Conservation (phyloP, 495 filamentous ascomycete genomes). For the Daldinia caldariorum region DNA sequence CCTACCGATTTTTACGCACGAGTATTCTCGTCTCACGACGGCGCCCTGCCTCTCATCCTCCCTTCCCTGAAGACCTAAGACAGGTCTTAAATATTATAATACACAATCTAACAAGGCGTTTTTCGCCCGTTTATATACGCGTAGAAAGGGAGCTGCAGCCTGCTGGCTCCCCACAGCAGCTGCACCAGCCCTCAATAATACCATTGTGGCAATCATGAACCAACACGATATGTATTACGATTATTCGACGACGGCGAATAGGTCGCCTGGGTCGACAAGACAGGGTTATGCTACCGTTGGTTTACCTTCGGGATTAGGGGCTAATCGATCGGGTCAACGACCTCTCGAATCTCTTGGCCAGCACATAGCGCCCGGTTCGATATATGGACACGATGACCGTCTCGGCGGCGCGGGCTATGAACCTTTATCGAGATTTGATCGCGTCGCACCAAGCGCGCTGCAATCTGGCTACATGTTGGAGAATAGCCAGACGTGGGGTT, state of each 20-base stretch:
- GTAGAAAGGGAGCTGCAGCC: conserved; percentile 48
- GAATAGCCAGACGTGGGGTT: conserved; percentile 61
- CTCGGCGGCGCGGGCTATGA: conserved; percentile 63
- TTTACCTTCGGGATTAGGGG: conserved; percentile 67
- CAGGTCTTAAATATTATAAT: conserved; percentile 13
- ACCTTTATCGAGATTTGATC: conserved; percentile 62
- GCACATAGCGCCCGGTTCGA: conserved; percentile 54
- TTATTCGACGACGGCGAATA: conserved; percentile 48
- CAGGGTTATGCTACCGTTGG: conserved; percentile 61
- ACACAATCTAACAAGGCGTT: conserved; percentile 22
- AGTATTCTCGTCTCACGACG: conserved; percentile 21
- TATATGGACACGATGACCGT: conserved; percentile 62
- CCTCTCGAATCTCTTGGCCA: conserved; percentile 54
- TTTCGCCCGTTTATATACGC: conserved; percentile 42
- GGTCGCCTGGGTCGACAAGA: conserved; percentile 56
- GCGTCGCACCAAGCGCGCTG: conserved; percentile 52
- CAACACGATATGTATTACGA: conserved; percentile 61
- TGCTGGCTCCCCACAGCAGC: conserved; percentile 49
- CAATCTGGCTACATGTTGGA: conserved; percentile 54
- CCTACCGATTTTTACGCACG: conserved; percentile 25
- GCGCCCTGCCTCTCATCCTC: conserved; percentile 26
- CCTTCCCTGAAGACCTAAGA: conserved; percentile 14
- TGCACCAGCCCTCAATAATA: conserved; percentile 38
- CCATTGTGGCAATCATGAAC: conserved; percentile 60
- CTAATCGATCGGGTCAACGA: conserved; percentile 70